Base-by-base conservation (phyloP, 148 eudicot genomes). In the Spergularia marina region DNA sequence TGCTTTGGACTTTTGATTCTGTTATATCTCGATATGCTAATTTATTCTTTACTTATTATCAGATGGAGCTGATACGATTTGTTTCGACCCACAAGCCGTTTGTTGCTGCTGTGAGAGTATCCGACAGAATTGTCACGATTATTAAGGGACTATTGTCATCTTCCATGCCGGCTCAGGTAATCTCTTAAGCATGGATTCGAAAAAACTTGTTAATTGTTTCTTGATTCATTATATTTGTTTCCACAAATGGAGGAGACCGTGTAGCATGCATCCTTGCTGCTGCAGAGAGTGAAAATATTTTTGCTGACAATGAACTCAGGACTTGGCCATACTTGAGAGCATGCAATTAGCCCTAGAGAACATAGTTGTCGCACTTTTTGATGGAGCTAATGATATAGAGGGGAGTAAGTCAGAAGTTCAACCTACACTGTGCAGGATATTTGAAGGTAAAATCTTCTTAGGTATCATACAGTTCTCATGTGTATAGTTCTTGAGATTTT, bases 61-160 rank as follows among this genome's bases (percentile, higher is more conserved):
- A 95, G 98, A 82, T 91, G 87, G 99, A 96, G 89, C 84, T 96
- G 77, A 85, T 96, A 44, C 94, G 99, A 21, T 85, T 89, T 78
- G 78, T 91, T 62, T 77, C 97, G 36, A 82, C 79, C 85, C 78
- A 81, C 80, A 91, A 91, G 83, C 98, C 98, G 65, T 78, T 92
- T 52, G 53, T 88, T 71, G 90, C 99, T 82, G 91, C 92, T 82
- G 75, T 83, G 58, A 89, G 79, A 68, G 91, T 89, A 73, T 90
- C 88, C 75, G 94, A 91, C 78, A 91, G 89, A 80, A 82, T 83
- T 57, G 75, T 83, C 39, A 76, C 77, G 63, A 84, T 92, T 75
- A 84, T 96, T 51, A 82, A 81, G 80, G 77, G 74, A 74, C 79
- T 83, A 67, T 41, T 71, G 72, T 80, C 87, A 53, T 86, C 90